Percentiles rank a stretch among this genome's conserved stretches.
These are phyloP conservation scores for Sclerotinia nivalis DNA, from an alignment of 2,329 filamentous ascomycete genomes.

Conservation along the genomic window DNA sequence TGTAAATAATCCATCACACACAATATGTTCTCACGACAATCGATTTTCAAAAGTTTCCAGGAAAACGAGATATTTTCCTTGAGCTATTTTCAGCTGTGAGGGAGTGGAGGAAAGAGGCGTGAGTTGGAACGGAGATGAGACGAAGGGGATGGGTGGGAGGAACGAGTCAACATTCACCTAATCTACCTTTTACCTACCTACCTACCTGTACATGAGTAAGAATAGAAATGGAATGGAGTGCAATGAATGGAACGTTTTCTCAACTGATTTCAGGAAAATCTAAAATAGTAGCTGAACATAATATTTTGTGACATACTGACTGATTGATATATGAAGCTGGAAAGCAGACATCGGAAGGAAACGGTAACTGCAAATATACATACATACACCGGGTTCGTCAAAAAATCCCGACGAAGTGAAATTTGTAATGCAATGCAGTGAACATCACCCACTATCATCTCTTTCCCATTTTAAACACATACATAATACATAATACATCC, in stretches of 20 bases:
- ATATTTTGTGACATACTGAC: not conserved
- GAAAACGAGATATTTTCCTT: not conserved
- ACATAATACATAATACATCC: no score
- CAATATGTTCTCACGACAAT: conserved; percentile 31
- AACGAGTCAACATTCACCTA: conserved; percentile 15
- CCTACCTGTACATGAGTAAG: conserved; percentile 28
- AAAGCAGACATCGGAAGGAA: no score
- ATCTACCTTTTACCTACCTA: conserved; percentile 12
- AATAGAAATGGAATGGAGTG: conserved; percentile 21
- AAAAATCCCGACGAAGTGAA: no score
- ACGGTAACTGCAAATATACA: no score
- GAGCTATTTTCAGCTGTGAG: not conserved
- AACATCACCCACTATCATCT: no score
- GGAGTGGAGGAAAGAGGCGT: not conserved
- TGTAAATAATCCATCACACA: conserved; percentile 65
- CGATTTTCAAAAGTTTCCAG: conserved; percentile 18
- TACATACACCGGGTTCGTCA: no score
- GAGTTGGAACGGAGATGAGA: not conserved
- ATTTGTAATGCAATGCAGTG: no score
- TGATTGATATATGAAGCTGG: not conserved
- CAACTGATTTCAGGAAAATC: not conserved
- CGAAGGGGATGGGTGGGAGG: no score
- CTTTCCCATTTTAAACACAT: no score
- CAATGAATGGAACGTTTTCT: not conserved
- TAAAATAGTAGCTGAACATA: not conserved